These are phyloP conservation scores for Saccharomycopsis phalli DNA, from an alignment of 1,139 yeast species.

Conservation along the genomic window DNA sequence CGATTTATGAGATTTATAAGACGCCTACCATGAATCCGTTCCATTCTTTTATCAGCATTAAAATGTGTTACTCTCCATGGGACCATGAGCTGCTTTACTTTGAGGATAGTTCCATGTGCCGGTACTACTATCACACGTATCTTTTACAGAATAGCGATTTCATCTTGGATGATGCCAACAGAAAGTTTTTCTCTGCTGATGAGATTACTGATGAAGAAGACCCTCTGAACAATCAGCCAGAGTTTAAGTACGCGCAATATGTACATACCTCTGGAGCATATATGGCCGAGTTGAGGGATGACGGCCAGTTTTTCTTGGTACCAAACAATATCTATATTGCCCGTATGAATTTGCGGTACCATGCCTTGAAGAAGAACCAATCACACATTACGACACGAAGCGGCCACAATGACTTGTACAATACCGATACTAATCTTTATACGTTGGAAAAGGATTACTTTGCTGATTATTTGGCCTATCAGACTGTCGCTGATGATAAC, in stretches of 20 bases:
- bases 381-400: not conserved
- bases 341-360: constrained; percentile 38
- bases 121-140: constrained; percentile 52
- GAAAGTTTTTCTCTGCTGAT: not conserved
- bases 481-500: constrained; percentile 1
- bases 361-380: constrained; percentile 20
- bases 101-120: constrained; percentile 35
- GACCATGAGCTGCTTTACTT: constrained; percentile 41
- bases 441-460: constrained; percentile 8
- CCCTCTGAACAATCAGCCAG: constrained; percentile 36
- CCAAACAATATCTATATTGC: constrained; percentile 72
- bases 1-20: constrained; percentile 79
- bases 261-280: constrained; percentile 85
- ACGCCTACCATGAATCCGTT: constrained; percentile 76
- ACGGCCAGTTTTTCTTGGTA: constrained; percentile 72
- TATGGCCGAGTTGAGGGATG: constrained; percentile 77
- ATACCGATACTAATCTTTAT: not conserved
- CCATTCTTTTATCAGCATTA: constrained; percentile 70
- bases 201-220: not conserved
- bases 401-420: constrained; percentile 3
- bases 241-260: constrained; percentile 77
- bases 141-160: constrained; percentile 65
- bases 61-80: constrained; percentile 62
- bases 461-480: constrained; percentile 6
- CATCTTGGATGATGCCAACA: constrained; percentile 51